These are phyloP conservation scores for Rhytidiadelphus loreus DNA, from an alignment of 225 moss, liverwort and hornwort genomes.

Conservation along the genomic window DNA sequence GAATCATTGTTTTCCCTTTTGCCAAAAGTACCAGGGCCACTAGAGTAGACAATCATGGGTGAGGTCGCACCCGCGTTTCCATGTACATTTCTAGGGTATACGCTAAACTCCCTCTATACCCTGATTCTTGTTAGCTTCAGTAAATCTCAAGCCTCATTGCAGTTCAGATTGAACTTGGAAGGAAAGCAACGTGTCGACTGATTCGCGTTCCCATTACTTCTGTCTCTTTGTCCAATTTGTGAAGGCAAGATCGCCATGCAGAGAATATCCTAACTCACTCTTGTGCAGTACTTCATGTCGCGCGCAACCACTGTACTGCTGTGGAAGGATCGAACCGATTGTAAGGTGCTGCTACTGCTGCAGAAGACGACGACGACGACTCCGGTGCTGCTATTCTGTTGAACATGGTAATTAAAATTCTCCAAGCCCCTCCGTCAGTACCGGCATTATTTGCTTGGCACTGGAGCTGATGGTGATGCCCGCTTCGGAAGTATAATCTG, in stretches of 20 bases:
- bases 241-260: slow-evolving; percentile 5
- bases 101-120: not conserved
- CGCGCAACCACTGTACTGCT: slow-evolving; percentile 8
- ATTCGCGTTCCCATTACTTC: not conserved
- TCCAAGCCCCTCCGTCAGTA: not conserved
- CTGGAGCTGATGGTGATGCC: not conserved
- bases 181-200: not conserved
- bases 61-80: not conserved
- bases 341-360: not conserved
- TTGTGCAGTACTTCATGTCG: slow-evolving; percentile 4
- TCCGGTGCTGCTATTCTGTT: not conserved
- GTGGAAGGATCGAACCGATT: slow-evolving; percentile 1
- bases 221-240: not conserved
- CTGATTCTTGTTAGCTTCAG: not conserved
- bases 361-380: not conserved
- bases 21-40: no score
- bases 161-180: not conserved
- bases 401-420: not conserved
- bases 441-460: not conserved
- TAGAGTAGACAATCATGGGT: not conserved
- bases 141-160: not conserved
- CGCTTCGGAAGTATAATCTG: not conserved
- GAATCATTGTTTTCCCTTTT: not conserved
- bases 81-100: not conserved
- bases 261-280: slow-evolving; percentile 20